Evolutionary conservation across 73 alveolate genomes (phyloP), one percentile per base, ranked within the genome.

Genomic region (Uronychia binucleata): DNA sequence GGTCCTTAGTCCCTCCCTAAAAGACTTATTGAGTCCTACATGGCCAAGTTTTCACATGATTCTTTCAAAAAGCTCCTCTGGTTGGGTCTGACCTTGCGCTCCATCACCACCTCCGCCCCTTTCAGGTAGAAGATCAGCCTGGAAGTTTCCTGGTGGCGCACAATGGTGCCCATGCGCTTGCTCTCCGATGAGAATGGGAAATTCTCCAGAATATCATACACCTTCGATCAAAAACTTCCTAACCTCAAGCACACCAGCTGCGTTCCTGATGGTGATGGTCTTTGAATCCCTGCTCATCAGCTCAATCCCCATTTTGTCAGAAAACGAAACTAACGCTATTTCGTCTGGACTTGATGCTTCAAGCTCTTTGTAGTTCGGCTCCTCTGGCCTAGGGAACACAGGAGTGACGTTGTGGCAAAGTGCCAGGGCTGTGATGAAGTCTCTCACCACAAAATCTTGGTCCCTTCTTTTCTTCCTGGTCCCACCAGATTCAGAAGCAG

Each of bases 161-260:
- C 94, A 46, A 97, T 84, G 78, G 97, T 96, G 19, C 99, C 99
- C 99, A 98, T 98, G 88, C 99, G 89, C 81, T 98, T 98, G 59
- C 97, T 88, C 74, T 97, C 99, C 58, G 97, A 89, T 59, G 99
- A 87, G 83, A 98, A 98, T 27, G 99, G 99, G 85, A 98, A 97
- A 76, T 90, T 87, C 29, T 93, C 98, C 60, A 95, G 86, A 58
- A 95, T 95, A 75, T 88, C 95, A 77, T 81, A 95, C 75, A 91
- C 86, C 79, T 89, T 28, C 90, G 95, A 32, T 35, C 85, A 30
- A 87, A 88, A 1, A 88, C 75, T 83, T 25, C 31, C 90, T 28
- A 83, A 46, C 67, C 67, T 81, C 88, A 14, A 1, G n/a, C 26
- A 27, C 58, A 0, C 58, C 76, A 34, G 67, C 33, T n/a, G 79